Base-by-base conservation (phyloP, 805 yeast genomes). In the Pichia nanzhaoensis region DNA sequence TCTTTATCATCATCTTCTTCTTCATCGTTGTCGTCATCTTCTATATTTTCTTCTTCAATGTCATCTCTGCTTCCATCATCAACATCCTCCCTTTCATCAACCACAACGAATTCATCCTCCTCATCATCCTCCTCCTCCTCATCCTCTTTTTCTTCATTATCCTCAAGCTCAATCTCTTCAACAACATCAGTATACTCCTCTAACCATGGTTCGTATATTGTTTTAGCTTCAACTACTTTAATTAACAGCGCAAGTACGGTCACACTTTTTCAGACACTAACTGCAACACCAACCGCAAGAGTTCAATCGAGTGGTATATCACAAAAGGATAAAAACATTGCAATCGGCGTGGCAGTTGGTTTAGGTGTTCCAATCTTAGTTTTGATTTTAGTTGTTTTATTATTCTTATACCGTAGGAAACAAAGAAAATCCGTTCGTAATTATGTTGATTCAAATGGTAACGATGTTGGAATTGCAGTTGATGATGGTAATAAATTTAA, bases 341-440 rank as follows among this genome's bases (percentile, higher is more conserved):
- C 82, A 20, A 72, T 81, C 42, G 89, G 89, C 34, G 80, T 81
- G 47, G 82, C 78, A 24, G 82, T 82, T 5, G 89, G 89, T 45
- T 73, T 84, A 13, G 86, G 86, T 42, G 78, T 80, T 1, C 85
- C 90, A 2, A 51, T 75, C 0, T 58, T 80, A n/a, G 61, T 70
- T 2, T 45, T 69, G 7, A 41, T 51, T 13, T 37, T 51, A n/a
- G 37, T 51, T 7, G 24, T 53, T 1, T 22, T 51, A 14, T 37
- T 55, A 10, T 37, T 52, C 17, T 39, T 48, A 8, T 55, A 51
- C 49, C 54, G 54, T 24, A 53, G 55, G 20, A 48, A 47, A 14
- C 36, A 48, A n/a, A 31, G 49, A 12, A 44, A 49, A 17, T 42
- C 49, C 12, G 47, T 50, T 28, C 47, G 54, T n/a, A 59, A 59